These are phyloP conservation scores for Podospora bellae-mahoneyi DNA, from an alignment of 495 filamentous ascomycete species.

Conservation along the genomic window DNA sequence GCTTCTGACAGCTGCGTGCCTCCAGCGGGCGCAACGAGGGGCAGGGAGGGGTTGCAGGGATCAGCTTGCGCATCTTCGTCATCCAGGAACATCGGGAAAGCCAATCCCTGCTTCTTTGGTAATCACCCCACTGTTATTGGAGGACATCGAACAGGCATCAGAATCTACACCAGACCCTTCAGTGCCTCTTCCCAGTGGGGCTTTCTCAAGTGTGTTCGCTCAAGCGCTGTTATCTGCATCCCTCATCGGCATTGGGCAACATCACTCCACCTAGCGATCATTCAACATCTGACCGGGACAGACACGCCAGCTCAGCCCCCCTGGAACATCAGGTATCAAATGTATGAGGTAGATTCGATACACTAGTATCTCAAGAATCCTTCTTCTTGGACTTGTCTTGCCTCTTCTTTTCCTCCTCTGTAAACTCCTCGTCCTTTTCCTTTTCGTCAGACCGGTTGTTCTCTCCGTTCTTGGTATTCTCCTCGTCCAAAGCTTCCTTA, in stretches of 20 bases:
- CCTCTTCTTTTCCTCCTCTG: conserved; percentile 44
- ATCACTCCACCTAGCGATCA: background rate
- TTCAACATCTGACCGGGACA: background rate
- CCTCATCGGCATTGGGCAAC: background rate
- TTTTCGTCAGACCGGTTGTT: conserved; percentile 28
- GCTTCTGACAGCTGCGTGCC: conserved; percentile 4
- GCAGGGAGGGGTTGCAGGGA: conserved; percentile 1
- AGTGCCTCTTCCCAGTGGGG: background rate
- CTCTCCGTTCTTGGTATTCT: conserved; percentile 44
- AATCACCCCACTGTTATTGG: conserved; percentile 14
- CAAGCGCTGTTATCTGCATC: background rate
- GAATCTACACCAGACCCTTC: too few species aligned
- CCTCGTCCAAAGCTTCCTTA: conserved; percentile 63
- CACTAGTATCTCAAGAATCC: background rate
- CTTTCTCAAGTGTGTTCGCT: conserved; percentile 5
- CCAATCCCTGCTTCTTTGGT: conserved; percentile 1
- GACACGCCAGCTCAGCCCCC: background rate
- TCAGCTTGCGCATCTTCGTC: background rate
- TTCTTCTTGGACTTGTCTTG: conserved; percentile 25
- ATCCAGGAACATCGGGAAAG: background rate
- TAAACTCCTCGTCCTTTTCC: conserved; percentile 48
- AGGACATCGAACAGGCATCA: background rate
- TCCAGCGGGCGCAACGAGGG: background rate
- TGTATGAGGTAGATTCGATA: too few species aligned
- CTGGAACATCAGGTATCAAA: background rate